Base-by-base conservation (phyloP, 2,329 filamentous ascomycete genomes). In the Fusarium sp. region DNA sequence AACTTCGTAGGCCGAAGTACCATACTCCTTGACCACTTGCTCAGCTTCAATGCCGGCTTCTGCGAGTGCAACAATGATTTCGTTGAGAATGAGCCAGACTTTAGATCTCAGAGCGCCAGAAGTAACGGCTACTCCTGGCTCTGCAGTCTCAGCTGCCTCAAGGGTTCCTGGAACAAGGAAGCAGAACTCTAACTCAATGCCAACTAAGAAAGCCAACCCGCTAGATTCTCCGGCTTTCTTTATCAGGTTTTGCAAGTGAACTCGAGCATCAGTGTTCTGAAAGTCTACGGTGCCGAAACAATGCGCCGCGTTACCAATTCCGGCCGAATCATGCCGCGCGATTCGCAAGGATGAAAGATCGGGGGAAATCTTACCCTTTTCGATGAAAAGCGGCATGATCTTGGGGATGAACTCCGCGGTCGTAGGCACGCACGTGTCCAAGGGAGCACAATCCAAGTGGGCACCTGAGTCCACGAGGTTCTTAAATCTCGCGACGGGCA, bases 161-260 rank as follows among this genome's bases (percentile, higher is more conserved):
- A 63, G 16, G 5, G 48, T 57, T 4, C 42, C 58, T 5, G 60
- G 60, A 1, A 18, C 4, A 13, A 63, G 29, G 7, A 63, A 33
- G 16, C 57, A 57, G 3, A 63, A 63, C 6, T 63, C 60, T 21
- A 63, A 11, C 11, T 63, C 60, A n/a, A 63, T 57, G 2, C 60
- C 60, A 2, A 63, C 35, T 5, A 47, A 20, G 2, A 63, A 43
- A 1, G 18, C 11, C 6, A 63, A 8, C 1, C 24, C 48, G 2
- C 20, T 18, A 5, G 18, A 4, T 2, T 21, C 3, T 23, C 38
- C 46, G 1, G 48, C 21, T 6, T 20, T 47, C 12, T 57, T 8
- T 0, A 29, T 11, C 5, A 38, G 8, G 4, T 6, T 3, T 23
- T 20, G 47, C 35, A 63, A 15, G 5, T 43, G 44, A 0, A 26